Evolutionary conservation across 108 stramenopile genomes (phyloP).

Genomic region (Chaetoceros tenuissimus): DNA sequence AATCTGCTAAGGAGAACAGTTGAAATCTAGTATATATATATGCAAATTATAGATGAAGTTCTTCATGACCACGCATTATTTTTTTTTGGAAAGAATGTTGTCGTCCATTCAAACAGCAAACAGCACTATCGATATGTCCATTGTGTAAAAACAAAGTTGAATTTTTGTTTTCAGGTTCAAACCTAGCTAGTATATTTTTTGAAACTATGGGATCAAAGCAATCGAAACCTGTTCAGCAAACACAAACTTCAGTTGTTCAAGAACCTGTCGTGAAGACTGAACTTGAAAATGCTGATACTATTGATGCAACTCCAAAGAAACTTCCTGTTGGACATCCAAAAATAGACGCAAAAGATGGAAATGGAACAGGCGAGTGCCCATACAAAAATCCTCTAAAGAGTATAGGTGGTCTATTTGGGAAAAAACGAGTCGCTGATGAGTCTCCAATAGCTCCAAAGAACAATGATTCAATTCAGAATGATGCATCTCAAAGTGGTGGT

Average conservation of each 20-base stretch:
- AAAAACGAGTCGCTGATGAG: not conserved
- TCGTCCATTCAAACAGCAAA: no score
- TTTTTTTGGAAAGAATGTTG: no score
- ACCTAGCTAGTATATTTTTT: conserved; percentile 34
- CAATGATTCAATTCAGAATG: conserved; percentile 6
- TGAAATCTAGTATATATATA: not conserved
- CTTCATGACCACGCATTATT: no score
- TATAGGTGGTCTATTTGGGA: not conserved
- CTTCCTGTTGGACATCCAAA: conserved; percentile 19
- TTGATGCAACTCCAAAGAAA: conserved; percentile 31
- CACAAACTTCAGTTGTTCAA: no score
- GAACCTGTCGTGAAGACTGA: no score
- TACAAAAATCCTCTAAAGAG: not conserved
- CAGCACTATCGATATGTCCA: no score
- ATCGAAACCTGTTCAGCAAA: conserved; percentile 11
- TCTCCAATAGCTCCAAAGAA: not conserved
- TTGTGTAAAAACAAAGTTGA: not conserved
- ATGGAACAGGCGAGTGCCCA: no score
- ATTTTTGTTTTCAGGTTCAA: conserved; percentile 28
- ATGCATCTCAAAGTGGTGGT: conserved; percentile 19
- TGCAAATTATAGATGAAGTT: not conserved
- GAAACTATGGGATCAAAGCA: conserved; percentile 21
- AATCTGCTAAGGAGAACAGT: not conserved
- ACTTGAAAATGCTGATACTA: no score
- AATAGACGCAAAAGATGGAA: conserved; percentile 17